Evolutionary conservation across 2,329 filamentous ascomycete species (phyloP).

Genomic region (Xylariales sp.): DNA sequence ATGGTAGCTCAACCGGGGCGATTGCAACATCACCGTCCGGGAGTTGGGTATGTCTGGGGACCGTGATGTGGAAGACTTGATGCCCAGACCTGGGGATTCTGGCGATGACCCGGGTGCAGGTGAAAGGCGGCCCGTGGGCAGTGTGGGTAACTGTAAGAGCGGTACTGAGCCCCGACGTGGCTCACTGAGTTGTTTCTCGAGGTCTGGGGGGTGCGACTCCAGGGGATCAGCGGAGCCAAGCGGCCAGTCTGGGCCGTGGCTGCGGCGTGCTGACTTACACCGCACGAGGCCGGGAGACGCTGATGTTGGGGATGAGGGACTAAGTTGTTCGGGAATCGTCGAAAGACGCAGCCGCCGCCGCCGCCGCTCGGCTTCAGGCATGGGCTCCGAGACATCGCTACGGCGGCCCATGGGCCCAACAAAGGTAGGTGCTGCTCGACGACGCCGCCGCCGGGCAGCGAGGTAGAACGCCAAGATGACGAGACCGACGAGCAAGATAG

Average conservation of each 20-base stretch:
- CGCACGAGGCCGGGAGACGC: constrained; percentile 4
- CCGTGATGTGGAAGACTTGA: too few relatives aligned
- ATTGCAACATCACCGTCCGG: constrained; percentile 13
- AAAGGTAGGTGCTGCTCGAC: neutral
- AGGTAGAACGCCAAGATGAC: constrained; percentile 11
- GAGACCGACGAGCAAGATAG: constrained; percentile 15
- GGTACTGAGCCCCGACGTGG: too few relatives aligned
- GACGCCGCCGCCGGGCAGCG: constrained; percentile 12
- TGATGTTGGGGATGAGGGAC: constrained; percentile 1
- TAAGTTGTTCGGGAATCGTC: constrained; percentile 6
- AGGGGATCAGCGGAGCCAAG: constrained; percentile 20
- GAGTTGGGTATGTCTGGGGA: constrained; percentile 7
- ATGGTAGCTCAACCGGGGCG: constrained; percentile 18
- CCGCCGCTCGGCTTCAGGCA: constrained; percentile 3
- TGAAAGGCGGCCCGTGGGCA: too few relatives aligned
- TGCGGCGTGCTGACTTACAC: constrained; percentile 15
- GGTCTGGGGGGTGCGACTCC: constrained; percentile 22
- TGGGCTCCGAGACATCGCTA: neutral
- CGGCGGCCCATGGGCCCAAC: neutral
- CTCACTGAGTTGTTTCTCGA: too few relatives aligned
- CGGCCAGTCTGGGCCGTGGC: constrained; percentile 22
- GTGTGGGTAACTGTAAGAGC: too few relatives aligned
- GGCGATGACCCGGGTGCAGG: neutral
- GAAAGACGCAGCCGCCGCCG: constrained; percentile 9
- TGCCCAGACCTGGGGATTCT: too few relatives aligned